Percentiles rank a stretch among this genome's conserved stretches.
phyloP scores from a whole-genome alignment of 75 land plant species.

The Picea glauca region DNA sequence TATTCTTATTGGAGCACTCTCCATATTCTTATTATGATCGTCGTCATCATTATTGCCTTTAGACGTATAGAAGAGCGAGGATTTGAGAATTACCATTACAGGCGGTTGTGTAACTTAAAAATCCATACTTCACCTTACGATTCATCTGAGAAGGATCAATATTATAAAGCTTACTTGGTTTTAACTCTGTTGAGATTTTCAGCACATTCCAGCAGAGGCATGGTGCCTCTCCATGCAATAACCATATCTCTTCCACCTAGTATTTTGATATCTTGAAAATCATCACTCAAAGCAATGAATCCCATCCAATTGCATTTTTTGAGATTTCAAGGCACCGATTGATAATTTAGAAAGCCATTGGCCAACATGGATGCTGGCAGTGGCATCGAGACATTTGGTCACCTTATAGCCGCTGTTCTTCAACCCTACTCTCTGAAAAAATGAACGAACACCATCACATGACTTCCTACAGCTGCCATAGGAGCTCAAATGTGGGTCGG shows the following conservation, averaged over 20 bases:
- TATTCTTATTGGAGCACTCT: too few relatives aligned
- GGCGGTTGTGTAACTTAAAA: too few relatives aligned
- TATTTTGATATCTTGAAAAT: conserved; percentile 13
- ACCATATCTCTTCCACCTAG: conserved; percentile 31
- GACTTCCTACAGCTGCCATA: conserved; percentile 15
- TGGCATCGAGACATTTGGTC: conserved; percentile 28
- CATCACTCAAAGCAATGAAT: conserved; percentile 27
- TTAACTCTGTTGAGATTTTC: conserved; percentile 10
- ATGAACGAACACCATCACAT: conserved; percentile 3
- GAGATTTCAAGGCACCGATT: neutral
- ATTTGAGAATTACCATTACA: too few relatives aligned
- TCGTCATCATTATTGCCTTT: too few relatives aligned
- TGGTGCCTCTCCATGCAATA: conserved; percentile 36
- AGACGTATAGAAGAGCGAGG: too few relatives aligned
- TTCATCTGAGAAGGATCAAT: too few relatives aligned
- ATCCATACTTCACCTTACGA: too few relatives aligned
- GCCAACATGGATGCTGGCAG: conserved; percentile 3
- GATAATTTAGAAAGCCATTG: neutral
- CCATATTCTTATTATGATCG: too few relatives aligned
- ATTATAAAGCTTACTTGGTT: too few relatives aligned
- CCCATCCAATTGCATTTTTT: conserved; percentile 17
- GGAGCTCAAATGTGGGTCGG: conserved; percentile 11
- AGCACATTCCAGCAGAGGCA: conserved; percentile 24
- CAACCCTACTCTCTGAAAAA: conserved; percentile 18
- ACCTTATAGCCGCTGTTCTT: conserved; percentile 24